phyloP scores from a whole-genome alignment of 768 basidiomycete species.

The Auriscalpium microsporum region DNA sequence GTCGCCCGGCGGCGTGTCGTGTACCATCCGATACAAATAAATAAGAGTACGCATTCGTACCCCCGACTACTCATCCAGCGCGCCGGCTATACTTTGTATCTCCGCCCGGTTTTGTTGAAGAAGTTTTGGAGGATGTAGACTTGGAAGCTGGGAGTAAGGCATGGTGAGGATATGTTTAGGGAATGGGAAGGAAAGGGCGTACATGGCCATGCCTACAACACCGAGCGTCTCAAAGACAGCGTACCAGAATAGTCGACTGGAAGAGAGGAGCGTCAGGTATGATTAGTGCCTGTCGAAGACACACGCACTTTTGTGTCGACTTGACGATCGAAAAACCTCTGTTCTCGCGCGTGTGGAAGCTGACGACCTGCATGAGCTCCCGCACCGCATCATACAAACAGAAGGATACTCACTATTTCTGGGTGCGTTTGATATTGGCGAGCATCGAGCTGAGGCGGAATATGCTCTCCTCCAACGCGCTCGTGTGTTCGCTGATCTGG shows the following conservation, averaged over 20 bases:
- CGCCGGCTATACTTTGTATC: slow-evolving; percentile 57
- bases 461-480: slow-evolving; percentile 89
- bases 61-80: background rate
- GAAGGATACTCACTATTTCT: slow-evolving; percentile 75
- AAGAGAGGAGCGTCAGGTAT: slow-evolving; percentile 1
- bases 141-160: slow-evolving; percentile 49
- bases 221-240: slow-evolving; percentile 72
- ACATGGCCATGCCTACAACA: slow-evolving; percentile 84
- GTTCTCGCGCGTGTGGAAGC: slow-evolving; percentile 91
- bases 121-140: slow-evolving; percentile 92
- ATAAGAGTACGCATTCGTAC: background rate
- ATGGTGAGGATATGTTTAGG: slow-evolving; percentile 8
- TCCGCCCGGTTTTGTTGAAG: slow-evolving; percentile 89
- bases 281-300: background rate
- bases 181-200: slow-evolving; percentile 26
- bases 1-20: too few species aligned
- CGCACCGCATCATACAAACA: background rate
- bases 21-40: too few species aligned
- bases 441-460: slow-evolving; percentile 85
- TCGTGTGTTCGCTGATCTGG: slow-evolving; percentile 88
- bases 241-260: slow-evolving; percentile 90
- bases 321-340: slow-evolving; percentile 90
- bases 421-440: slow-evolving; percentile 83
- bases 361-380: slow-evolving; percentile 22
- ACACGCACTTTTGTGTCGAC: slow-evolving; percentile 72